phyloP scores from a whole-genome alignment of 2,329 filamentous ascomycete genomes.

The Sphaceloma murrayae region DNA sequence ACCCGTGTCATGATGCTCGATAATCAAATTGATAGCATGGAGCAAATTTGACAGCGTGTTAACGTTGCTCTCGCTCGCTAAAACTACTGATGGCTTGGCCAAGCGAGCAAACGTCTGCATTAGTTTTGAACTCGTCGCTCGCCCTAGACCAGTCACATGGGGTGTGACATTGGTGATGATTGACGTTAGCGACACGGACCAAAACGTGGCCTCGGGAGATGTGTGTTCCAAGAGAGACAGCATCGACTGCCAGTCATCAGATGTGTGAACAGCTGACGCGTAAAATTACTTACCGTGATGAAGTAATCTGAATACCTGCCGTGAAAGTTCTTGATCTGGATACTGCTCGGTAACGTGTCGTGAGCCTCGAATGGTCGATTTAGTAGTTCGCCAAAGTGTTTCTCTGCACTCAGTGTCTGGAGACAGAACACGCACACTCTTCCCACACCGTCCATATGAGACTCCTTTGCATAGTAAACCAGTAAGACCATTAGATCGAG shows the following conservation, averaged over 20 bases:
- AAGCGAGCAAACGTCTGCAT: slow-evolving; percentile 84
- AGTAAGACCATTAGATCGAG: slow-evolving; percentile 89
- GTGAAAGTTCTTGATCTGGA: slow-evolving; percentile 73
- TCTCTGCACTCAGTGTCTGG: slow-evolving; percentile 88
- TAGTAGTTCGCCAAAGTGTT: slow-evolving; percentile 78
- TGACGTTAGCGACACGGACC: slow-evolving; percentile 84
- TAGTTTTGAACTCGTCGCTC: slow-evolving; percentile 67
- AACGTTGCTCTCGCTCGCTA: slow-evolving; percentile 89
- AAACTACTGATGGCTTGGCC: slow-evolving; percentile 83
- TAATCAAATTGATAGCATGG: slow-evolving; percentile 78
- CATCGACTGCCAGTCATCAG: slow-evolving; percentile 22
- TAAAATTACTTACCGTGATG: slow-evolving; percentile 61
- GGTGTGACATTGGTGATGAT: slow-evolving; percentile 91
- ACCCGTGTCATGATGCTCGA: slow-evolving; percentile 61
- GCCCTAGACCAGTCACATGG: slow-evolving; percentile 67
- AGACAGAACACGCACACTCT: slow-evolving; percentile 96
- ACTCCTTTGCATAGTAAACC: slow-evolving; percentile 84
- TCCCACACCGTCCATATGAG: slow-evolving; percentile 85
- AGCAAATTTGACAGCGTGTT: slow-evolving; percentile 68
- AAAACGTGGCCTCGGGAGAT: slow-evolving; percentile 39
- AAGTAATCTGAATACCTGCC: slow-evolving; percentile 91
- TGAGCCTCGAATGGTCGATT: slow-evolving; percentile 85
- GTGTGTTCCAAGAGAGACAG: slow-evolving; percentile 42
- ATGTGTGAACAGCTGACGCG: background rate
- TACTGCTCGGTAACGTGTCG: slow-evolving; percentile 71